A percentile compares a stretch with the other conserved stretches of the same genome.
phyloP scores from a whole-genome alignment of 805 yeast species.

The Candida namnaoensis region DNA sequence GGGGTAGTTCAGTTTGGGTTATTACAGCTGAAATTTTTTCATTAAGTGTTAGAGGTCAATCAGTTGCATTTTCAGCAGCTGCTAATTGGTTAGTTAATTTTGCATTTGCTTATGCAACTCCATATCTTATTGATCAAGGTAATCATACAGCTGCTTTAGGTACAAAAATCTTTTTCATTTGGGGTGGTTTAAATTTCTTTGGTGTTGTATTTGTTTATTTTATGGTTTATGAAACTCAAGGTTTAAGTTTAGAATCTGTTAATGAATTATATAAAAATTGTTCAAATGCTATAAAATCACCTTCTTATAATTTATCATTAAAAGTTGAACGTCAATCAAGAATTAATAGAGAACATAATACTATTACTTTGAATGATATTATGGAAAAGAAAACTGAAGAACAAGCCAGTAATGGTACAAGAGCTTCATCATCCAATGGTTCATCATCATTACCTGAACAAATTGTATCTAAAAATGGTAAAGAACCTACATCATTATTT shows the following conservation, averaged over 20 bases:
- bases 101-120: constrained; percentile 65
- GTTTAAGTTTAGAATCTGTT: constrained; percentile 72
- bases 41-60: constrained; percentile 66
- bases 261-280: constrained; percentile 66
- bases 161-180: constrained; percentile 63
- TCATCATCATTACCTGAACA: neutral
- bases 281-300: constrained; percentile 33
- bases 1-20: constrained; percentile 85
- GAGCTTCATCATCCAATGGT: neutral
- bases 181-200: constrained; percentile 63
- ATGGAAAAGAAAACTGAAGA: neutral
- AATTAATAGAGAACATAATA: neutral
- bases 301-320: constrained; percentile 34
- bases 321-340: constrained; percentile 2
- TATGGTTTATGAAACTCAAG: constrained; percentile 72
- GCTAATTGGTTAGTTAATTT: constrained; percentile 78
- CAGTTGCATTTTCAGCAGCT: constrained; percentile 68
- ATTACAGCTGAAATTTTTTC: constrained; percentile 59
- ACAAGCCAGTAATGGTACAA: neutral
- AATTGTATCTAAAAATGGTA: too few species aligned
- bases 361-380: too few species aligned
- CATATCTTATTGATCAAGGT: constrained; percentile 65
- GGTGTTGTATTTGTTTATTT: constrained; percentile 58
- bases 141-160: constrained; percentile 62
- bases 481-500: too few species aligned